Evolutionary conservation across 345 rosid genomes (phyloP), one percentile per base, ranked within the genome.

Genomic region (Microcos paniculata): DNA sequence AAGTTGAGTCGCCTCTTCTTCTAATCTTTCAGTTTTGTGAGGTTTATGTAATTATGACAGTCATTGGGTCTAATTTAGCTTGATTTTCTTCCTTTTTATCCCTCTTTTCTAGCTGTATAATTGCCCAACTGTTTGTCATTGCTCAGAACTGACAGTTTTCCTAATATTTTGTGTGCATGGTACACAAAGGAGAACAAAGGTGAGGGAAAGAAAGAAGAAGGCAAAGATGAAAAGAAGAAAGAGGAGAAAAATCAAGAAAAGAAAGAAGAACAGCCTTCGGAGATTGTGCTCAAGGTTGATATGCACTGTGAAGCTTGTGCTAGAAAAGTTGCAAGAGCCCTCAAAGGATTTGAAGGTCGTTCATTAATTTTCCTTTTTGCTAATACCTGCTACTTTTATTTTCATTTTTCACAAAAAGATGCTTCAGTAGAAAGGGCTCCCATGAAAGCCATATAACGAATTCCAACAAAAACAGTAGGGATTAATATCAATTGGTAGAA

Each of bases 251-350:
- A 79, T n/a, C 73, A 80, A 24, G 77, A 81, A 62, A 77, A 84
- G 43, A 72, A 77, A 40, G 81, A 77, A 61, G 88, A 86, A 42
- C 85, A 73, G 65, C 63, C 82, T 43, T 83, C 85, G 12, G 90
- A 86, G 82, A 89, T 91, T 74, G 88, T 91, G 1, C 88, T 91
- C 81, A 91, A 88, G 77, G 93, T 91, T 78, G 92, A 89, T 63
- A 91, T 91, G 96, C 93, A 91, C 77, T 91, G 93, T 75, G 87
- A 89, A 81, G 96, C 93, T 28, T 91, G 96, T 73, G 93, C 96
- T 63, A 87, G 90, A 52, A 89, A 91, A 86, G 84, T 88, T 81
- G 85, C 89, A 0, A 83, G 79, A 73, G 82, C 90, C 40, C 70
- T 91, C 62, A 91, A 83, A 80, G 96, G 93, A 62, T 91, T 85